Conservation (phyloP, 371 early-diverging fungal species). For the Cokeromyces recurvatus region DNA sequence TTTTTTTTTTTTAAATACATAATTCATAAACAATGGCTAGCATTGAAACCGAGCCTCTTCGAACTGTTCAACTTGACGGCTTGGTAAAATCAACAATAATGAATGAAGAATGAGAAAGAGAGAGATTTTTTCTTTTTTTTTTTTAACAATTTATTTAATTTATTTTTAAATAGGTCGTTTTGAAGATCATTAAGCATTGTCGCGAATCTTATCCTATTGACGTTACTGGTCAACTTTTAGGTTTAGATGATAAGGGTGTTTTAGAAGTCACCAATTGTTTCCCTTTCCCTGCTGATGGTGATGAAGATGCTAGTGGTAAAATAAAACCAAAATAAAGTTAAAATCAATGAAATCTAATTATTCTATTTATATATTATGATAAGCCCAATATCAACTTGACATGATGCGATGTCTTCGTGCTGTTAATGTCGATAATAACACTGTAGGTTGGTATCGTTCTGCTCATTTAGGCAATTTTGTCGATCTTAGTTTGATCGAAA, state of each 20-base stretch:
- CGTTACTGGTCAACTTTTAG: slow-evolving; percentile 89
- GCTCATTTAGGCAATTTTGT: slow-evolving; percentile 86
- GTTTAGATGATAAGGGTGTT: slow-evolving; percentile 76
- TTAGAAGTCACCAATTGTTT: slow-evolving; percentile 91
- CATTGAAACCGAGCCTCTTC: slow-evolving; percentile 14
- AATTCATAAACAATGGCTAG: slow-evolving; percentile 1
- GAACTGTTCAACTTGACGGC: slow-evolving; percentile 25
- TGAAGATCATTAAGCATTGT: slow-evolving; percentile 96
- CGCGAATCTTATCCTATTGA: slow-evolving; percentile 74
- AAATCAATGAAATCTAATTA: too few species aligned
- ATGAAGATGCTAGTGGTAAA: slow-evolving; percentile 49
- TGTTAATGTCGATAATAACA: slow-evolving; percentile 92
- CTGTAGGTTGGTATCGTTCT: slow-evolving; percentile 97
- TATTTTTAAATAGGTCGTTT: slow-evolving; percentile 81
- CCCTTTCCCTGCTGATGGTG: slow-evolving; percentile 68
- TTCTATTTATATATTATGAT: too few species aligned
- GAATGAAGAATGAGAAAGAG: too few species aligned
- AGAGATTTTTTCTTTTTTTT: too few species aligned
- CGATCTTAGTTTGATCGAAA: slow-evolving; percentile 86
- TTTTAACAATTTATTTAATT: too few species aligned
- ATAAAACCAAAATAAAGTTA: too few species aligned
- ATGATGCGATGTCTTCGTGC: slow-evolving; percentile 92
- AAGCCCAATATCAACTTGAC: slow-evolving; percentile 87
- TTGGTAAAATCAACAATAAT: slow-evolving; percentile 17
- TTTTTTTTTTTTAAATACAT: too few species aligned